Percentiles rank a stretch among this genome's conserved stretches.
phyloP scores from a whole-genome alignment of 106 monocot genomes.

The Gastrodia elata region DNA sequence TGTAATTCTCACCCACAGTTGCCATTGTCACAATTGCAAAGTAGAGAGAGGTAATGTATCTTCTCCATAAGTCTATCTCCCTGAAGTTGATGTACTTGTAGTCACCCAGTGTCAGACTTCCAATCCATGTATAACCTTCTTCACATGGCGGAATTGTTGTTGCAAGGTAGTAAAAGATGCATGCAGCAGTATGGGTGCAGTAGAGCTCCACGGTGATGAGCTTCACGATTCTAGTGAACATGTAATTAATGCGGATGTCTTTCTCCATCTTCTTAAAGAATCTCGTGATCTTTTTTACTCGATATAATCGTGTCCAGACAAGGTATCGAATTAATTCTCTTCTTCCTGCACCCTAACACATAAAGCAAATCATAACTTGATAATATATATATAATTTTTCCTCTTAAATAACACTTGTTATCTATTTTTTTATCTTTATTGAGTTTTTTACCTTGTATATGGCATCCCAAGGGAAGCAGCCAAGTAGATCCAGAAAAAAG shows the following conservation, averaged over 20 bases:
- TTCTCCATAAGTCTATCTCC: constrained; percentile 41
- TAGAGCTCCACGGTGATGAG: constrained; percentile 51
- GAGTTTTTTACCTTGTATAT: constrained; percentile 55
- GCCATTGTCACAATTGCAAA: constrained; percentile 53
- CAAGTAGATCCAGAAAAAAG: constrained; percentile 45
- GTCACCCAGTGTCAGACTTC: constrained; percentile 42
- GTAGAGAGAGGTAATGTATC: constrained; percentile 53
- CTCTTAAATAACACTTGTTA: not conserved
- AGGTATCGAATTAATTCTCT: constrained; percentile 32
- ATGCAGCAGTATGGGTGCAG: constrained; percentile 50
- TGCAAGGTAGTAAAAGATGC: constrained; percentile 62
- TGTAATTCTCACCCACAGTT: constrained; percentile 28
- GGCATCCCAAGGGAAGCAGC: constrained; percentile 65
- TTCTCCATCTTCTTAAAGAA: constrained; percentile 56
- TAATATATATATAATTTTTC: not conserved
- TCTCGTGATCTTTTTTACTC: constrained; percentile 25
- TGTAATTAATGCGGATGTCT: constrained; percentile 49
- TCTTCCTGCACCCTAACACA: constrained; percentile 27
- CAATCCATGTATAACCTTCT: constrained; percentile 54
- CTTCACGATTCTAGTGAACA: constrained; percentile 53
- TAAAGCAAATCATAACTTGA: not conserved
- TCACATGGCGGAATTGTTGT: constrained; percentile 34
- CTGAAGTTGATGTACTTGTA: constrained; percentile 45
- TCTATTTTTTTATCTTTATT: not conserved
- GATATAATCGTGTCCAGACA: constrained; percentile 33